A percentile compares a stretch with the other conserved stretches of the same genome.
Conservation (phyloP, 1,284 basidiomycete genomes). For the Cryptococcus sp. region DNA sequence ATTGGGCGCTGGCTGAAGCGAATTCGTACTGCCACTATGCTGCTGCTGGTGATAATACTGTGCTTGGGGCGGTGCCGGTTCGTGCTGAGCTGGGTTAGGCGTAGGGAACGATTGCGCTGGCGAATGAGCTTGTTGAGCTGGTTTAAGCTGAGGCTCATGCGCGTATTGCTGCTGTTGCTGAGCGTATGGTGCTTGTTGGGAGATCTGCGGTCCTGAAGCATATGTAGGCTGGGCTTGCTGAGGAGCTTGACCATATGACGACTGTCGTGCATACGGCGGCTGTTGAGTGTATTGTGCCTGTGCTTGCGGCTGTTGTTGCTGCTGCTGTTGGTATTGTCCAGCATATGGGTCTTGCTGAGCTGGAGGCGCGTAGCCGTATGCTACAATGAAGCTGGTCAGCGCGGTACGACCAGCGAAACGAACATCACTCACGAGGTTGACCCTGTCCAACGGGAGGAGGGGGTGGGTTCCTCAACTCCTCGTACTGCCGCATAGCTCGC, state of each 20-base stretch:
- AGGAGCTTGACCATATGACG: constrained; percentile 1
- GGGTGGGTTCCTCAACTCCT: constrained; percentile 42
- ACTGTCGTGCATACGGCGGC: constrained; percentile 22
- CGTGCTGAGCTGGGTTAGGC: constrained; percentile 14
- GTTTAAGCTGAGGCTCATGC: constrained; percentile 17
- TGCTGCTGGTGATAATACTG: constrained; percentile 12
- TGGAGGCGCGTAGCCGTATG: constrained; percentile 30
- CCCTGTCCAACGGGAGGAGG: constrained; percentile 30
- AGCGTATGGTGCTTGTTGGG: constrained; percentile 7
- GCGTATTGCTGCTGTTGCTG: constrained; percentile 11
- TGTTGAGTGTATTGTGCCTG: constrained; percentile 30
- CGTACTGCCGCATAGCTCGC: constrained; percentile 52
- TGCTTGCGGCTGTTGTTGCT: constrained; percentile 14
- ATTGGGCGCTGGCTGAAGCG: constrained; percentile 8
- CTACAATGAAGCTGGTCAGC: constrained; percentile 4
- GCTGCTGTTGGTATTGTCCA: constrained; percentile 13
- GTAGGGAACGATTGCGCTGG: constrained; percentile 21
- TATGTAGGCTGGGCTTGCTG: constrained; percentile 15
- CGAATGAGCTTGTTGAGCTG: constrained; percentile 18
- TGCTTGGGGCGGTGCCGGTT: constrained; percentile 9
- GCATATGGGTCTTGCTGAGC: constrained; percentile 6
- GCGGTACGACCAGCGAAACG: background rate
- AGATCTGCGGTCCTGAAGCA: too few species aligned
- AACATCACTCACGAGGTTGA: background rate
- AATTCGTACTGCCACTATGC: constrained; percentile 16